Base-by-base conservation (phyloP, 2,329 filamentous ascomycete species). In the Cercospora nicotianae region DNA sequence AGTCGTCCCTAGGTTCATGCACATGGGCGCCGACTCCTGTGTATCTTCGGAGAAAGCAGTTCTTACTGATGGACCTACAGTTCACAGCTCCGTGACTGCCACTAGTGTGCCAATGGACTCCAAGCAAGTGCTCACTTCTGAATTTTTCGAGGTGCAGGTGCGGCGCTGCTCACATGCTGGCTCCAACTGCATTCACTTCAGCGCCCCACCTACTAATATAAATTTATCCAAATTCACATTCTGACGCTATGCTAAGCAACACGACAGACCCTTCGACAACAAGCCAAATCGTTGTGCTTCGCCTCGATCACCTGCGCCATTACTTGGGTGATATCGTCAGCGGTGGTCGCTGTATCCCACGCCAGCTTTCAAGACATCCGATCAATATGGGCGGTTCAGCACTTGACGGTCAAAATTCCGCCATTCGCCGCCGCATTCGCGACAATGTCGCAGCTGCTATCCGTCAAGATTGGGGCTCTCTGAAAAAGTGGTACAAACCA, bases 401-500 rank as follows among this genome's bases (percentile, higher is more conserved):
- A 26, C 30, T 64, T 30, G 18, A 58, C 28, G 10, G 20, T 18
- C 63, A 65, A 10, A n/a, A 20, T 10, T 16, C 16, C 36, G 9
- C 12, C 5, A 18, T 64, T 16, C 65, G 65, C 42, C 10, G 60
- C 23, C 60, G 65, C 8, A 67, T 67, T 6, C 60, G 55, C 28
- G 55, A 64, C 39, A 67, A 64, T 42, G 65, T 53, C 16, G 55
- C 18, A 26, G 53, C 60, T 28, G 60, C 60, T 18, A 30, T 64
- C n/a, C 23, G 36, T 31, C 33, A 51, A 23, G 48, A 64, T 8
- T 57, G 55, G 60, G 53, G 42, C 9, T n/a, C 30, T 16, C 4
- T 64, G 18, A 42, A 39, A 16, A 64, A 55, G 55, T 63, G 60
- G 20, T 67, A 63, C 28, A 60, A 55, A 39, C 65, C 60, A n/a